Evolutionary conservation across 306 rosid species (phyloP), one percentile per base, ranked within the genome.

Genomic region (Dryas drummondii): DNA sequence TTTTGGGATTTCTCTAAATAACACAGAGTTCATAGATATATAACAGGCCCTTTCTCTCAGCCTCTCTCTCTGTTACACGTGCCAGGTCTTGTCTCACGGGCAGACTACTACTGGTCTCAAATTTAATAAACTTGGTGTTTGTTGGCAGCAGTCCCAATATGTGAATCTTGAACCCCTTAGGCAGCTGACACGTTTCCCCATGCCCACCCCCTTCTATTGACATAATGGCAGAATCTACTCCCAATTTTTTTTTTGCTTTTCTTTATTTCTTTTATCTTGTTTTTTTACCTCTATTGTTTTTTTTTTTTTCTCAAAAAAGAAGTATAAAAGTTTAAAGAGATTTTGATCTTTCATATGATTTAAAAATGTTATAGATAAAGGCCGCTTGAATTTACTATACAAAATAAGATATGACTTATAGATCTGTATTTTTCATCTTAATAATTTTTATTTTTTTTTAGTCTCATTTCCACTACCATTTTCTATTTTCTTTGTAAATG

Each of bases 101-200:
- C 55, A 65, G 41, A 12, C 42, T 16, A 48, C 16, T 5, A 26
- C 50, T 40, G 52, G 49, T 27, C 49, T 58, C 7, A 46, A 22
- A 46, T 47, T 56, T 9, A 76, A 56, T 66, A 54, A 66, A 48
- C 53, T 32, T 67, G 59, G 13, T 48, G 57, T 71, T 62, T 60
- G 70, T 73, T 61, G 80, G 80, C 78, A 56, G 78, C 59, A 79
- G 83, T 82, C 78, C 75, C 75, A 0, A 82, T 66, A 51, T 61
- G 56, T 59, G 79, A 59, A 72, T 51, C 70, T 46, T 62, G 60
- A 86, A 72, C 72, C 75, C 70, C 50, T 22, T 19, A 78, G 45
- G 45, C 84, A 74, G 71, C 84, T 82, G 75, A 84, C 91, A 76
- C 87, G 81, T 70, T 66, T 78, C 76, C 72, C 82, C 6, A 80